Evolutionary conservation across 2,329 filamentous ascomycete species (phyloP).

Genomic region (Clarireedia homoeocarpa): DNA sequence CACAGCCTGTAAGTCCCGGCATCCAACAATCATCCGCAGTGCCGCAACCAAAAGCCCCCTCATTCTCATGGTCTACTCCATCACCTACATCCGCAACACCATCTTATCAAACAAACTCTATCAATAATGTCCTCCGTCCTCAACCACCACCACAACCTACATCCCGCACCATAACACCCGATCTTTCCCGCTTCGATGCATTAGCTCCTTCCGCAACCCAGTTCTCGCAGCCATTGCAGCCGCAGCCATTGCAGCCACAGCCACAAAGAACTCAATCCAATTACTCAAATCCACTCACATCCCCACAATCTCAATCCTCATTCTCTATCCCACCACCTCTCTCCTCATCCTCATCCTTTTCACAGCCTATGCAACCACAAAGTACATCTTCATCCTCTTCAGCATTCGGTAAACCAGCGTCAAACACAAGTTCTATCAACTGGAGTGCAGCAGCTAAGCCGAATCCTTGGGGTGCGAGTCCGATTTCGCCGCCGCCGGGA

Average conservation of each 20-base stretch:
- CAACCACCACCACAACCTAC: conserved; percentile 32
- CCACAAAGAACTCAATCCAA: conserved; percentile 11
- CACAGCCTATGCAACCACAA: conserved; percentile 12
- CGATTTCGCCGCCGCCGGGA: conserved; percentile 22
- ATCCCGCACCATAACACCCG: conserved; percentile 52
- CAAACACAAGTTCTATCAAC: conserved; percentile 34
- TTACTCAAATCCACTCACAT: not conserved
- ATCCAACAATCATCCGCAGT: conserved; percentile 32
- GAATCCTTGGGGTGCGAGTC: conserved; percentile 41
- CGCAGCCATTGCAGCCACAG: conserved; percentile 41
- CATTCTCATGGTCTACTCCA: conserved; percentile 59
- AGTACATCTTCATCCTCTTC: conserved; percentile 7
- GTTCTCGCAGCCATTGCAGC: conserved; percentile 47
- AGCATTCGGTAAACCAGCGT: conserved; percentile 16
- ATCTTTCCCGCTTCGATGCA: conserved; percentile 46
- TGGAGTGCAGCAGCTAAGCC: conserved; percentile 39
- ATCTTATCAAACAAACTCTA: conserved; percentile 11
- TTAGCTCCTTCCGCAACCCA: conserved; percentile 54
- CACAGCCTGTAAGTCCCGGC: conserved; percentile 29
- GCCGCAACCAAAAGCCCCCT: conserved; percentile 34
- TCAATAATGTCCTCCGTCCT: conserved; percentile 20
- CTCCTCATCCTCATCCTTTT: not conserved
- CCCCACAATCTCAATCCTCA: conserved; percentile 1
- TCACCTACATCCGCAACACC: conserved; percentile 32
- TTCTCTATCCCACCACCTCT: conserved; percentile 36